These are phyloP conservation scores for Ustilago sp. DNA, from an alignment of 1,284 basidiomycete species.

Conservation along the genomic window DNA sequence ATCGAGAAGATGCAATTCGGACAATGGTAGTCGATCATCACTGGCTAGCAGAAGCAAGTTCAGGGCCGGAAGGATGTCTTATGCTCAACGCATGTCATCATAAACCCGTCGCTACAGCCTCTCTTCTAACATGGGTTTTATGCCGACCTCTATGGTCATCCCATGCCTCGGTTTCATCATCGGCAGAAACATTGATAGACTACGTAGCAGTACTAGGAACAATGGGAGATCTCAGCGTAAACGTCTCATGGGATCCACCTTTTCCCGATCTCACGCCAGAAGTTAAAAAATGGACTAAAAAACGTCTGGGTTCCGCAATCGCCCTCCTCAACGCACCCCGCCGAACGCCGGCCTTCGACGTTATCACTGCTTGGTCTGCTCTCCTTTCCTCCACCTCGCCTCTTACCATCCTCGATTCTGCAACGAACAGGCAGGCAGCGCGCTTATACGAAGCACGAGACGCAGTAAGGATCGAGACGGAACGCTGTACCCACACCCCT, in stretches of 20 bases:
- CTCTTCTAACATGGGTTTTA: conserved; percentile 54
- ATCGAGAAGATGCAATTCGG: conserved; percentile 16
- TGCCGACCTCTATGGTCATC: conserved; percentile 47
- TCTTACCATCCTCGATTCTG: conserved; percentile 41
- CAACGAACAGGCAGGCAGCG: conserved; percentile 29
- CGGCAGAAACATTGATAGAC: conserved; percentile 33
- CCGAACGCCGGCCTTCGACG: conserved; percentile 51
- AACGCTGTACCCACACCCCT: conserved; percentile 56
- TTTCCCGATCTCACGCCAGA: conserved; percentile 52
- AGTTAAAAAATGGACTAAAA: conserved; percentile 57
- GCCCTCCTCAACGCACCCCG: conserved; percentile 57
- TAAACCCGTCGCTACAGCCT: conserved; percentile 48
- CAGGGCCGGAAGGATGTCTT: conserved; percentile 49
- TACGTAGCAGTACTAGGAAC: conserved; percentile 59
- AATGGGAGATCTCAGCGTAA: conserved; percentile 54
- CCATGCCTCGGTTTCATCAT: conserved; percentile 4
- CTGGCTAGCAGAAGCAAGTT: conserved; percentile 26
- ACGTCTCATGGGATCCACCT: conserved; percentile 54
- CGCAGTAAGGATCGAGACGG: conserved; percentile 47
- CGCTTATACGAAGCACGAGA: conserved; percentile 48
- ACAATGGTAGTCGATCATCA: conserved; percentile 60
- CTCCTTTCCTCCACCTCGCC: conserved; percentile 36
- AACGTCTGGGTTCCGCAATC: conserved; percentile 47
- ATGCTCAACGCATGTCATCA: conserved; percentile 57
- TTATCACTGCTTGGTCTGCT: conserved; percentile 43